Evolutionary conservation across 1,139 yeast genomes (phyloP), one percentile per base, ranked within the genome.

Genomic region (Tardiomyces depauwii): DNA sequence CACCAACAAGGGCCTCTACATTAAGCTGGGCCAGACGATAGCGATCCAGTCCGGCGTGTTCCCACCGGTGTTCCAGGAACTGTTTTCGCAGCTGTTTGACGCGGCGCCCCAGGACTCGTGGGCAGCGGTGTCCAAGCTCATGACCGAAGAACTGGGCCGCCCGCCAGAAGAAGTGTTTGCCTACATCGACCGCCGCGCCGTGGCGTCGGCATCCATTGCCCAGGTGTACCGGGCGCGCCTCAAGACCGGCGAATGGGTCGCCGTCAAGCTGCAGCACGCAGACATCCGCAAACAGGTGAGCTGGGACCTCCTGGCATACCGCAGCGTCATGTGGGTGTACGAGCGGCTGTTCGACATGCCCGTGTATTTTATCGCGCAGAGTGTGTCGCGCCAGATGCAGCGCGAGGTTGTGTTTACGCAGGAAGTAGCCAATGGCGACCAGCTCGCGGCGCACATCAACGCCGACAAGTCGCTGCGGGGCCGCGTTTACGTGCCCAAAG

Each of bases 131-230:
- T 77, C 78, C 52, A 48, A 52, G 11, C 65, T 74, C 19, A 65
- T 84, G 50, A 62, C 58, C 28, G 55, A 58, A 27, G 76, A 73
- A 50, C 66, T 75, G 40, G 82, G 82, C 1, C 61, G 71, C 51
- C 76, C 75, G 55, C 72, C 72, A 42, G 62, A 66, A 9, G 65
- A 64, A 23, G 53, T 73, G 2, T 80, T 80, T 55, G 68, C 62
- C 9, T 53, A 55, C 21, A 66, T 82, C 39, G 78, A 76, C 41
- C 75, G 71, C 48, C 57, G 51, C 0, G 83, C 88, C 0, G 63
- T 80, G 14, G 89, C 88, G 5, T 76, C 83, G 58, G 89, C 88
- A 0, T 77, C 83, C 10, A 75, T 82, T 51, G 88, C 89, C 0
- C 89, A 82, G 57, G 89, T 82, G 2, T 87, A 82, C 58, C 64